phyloP scores from a whole-genome alignment of 805 yeast genomes.

The Kazachstania martiniae region DNA sequence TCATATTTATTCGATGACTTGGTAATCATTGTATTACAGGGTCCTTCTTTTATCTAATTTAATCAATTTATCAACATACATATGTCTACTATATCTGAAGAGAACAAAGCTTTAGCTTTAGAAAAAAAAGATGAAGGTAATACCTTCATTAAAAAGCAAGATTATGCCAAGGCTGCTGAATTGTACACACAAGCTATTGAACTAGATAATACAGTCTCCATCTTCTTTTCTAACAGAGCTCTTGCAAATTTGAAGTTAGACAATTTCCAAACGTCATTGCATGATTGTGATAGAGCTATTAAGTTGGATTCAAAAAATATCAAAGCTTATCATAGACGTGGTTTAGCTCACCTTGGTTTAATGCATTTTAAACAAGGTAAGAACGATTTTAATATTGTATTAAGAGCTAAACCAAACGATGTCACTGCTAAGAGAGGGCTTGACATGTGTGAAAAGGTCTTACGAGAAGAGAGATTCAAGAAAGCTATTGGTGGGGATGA shows the following conservation, averaged over 20 bases:
- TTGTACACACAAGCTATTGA: constrained; percentile 67
- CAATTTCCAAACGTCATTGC: constrained; percentile 73
- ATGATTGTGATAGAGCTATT: constrained; percentile 68
- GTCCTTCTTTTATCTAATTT: too few species aligned
- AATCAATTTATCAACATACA: too few species aligned
- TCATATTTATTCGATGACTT: too few species aligned
- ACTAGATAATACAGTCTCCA: constrained; percentile 44
- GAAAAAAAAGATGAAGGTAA: constrained; percentile 80
- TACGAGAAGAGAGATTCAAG: constrained; percentile 71
- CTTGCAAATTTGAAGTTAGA: constrained; percentile 81
- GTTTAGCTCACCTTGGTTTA: constrained; percentile 68
- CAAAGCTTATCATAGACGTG: constrained; percentile 82
- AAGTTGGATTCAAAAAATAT: constrained; percentile 52
- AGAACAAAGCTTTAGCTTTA: too few species aligned
- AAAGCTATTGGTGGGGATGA: constrained; percentile 75
- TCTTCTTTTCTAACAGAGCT: constrained; percentile 77
- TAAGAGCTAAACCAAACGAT: constrained; percentile 57
- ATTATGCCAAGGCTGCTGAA: constrained; percentile 54
- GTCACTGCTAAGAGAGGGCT: constrained; percentile 50
- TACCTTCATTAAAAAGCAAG: constrained; percentile 51
- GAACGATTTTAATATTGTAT: constrained; percentile 53
- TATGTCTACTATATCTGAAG: too few species aligned
- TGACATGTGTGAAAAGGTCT: constrained; percentile 50
- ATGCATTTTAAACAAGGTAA: constrained; percentile 66
- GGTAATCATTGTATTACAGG: too few species aligned